phyloP scores from a whole-genome alignment of 2,329 filamentous ascomycete species.

The Pestalotiopsis sp. region DNA sequence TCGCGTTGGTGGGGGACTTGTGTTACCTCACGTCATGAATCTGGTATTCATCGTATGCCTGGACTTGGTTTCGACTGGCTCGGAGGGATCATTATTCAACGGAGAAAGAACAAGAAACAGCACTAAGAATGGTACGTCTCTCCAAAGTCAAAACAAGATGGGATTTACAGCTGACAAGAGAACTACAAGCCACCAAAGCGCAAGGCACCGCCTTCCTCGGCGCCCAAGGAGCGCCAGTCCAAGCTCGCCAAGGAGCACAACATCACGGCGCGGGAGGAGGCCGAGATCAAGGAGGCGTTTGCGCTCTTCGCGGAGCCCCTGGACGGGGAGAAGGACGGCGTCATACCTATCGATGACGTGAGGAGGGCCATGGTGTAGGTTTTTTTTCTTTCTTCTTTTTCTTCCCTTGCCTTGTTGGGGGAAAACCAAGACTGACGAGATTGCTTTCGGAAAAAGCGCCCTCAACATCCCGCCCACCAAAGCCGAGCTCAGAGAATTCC shows the following conservation, averaged over 20 bases:
- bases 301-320: slow-evolving; percentile 75
- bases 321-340: slow-evolving; percentile 72
- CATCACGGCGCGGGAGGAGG: slow-evolving; percentile 80
- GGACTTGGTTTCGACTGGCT: too few species aligned
- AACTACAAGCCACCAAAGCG: slow-evolving; percentile 54
- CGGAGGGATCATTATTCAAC: not conserved
- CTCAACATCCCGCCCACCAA: slow-evolving; percentile 72
- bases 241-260: slow-evolving; percentile 93
- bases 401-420: too few species aligned
- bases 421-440: too few species aligned
- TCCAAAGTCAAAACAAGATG: not conserved
- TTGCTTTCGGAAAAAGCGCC: too few species aligned
- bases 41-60: too few species aligned
- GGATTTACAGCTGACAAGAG: too few species aligned
- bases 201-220: slow-evolving; percentile 38
- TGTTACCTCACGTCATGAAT: slow-evolving; percentile 8
- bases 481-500: slow-evolving; percentile 74
- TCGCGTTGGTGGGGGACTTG: not conserved
- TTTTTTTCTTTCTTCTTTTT: not conserved
- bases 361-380: slow-evolving; percentile 73
- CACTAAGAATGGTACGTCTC: not conserved
- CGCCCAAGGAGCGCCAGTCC: slow-evolving; percentile 64
- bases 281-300: slow-evolving; percentile 90
- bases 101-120: not conserved
- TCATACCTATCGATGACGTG: slow-evolving; percentile 69